Conservation (phyloP, 225 moss, liverwort and hornwort species). For the Marchantia polymorpha region DNA sequence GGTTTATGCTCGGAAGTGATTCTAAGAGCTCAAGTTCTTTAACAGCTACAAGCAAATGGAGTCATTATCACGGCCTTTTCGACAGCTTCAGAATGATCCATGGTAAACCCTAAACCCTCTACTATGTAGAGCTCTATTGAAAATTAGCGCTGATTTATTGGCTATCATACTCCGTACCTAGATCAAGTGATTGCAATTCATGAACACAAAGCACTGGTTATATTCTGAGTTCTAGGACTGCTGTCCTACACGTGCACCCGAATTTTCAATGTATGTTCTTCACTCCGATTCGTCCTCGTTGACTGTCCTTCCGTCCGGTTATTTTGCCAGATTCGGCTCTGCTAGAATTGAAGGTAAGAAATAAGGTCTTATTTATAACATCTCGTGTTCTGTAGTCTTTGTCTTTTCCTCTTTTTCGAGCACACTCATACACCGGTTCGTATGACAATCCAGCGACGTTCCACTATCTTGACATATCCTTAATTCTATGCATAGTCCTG, state of each 20-base stretch:
- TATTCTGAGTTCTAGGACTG: not conserved
- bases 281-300: conserved; percentile 96
- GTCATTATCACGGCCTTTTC: conserved; percentile 85
- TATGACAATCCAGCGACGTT: not conserved
- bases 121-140: not conserved
- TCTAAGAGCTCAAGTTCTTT: not conserved
- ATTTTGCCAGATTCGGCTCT: conserved; percentile 84
- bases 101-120: conserved; percentile 47
- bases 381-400: not conserved
- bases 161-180: not conserved
- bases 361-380: too few species aligned
- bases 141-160: not conserved
- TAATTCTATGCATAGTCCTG: not conserved
- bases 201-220: not conserved
- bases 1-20: not conserved
- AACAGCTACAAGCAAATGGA: conserved; percentile 86
- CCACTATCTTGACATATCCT: not conserved
- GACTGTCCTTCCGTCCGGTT: conserved; percentile 86
- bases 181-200: not conserved
- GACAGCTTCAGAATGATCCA: conserved; percentile 78
- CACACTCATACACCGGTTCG: not conserved
- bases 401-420: not conserved
- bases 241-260: conserved; percentile 56
- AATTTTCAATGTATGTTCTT: conserved; percentile 96
- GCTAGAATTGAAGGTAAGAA: conserved; percentile 68